phyloP scores from a whole-genome alignment of 2,329 filamentous ascomycete genomes.

The Neofusicoccum cordaticola region DNA sequence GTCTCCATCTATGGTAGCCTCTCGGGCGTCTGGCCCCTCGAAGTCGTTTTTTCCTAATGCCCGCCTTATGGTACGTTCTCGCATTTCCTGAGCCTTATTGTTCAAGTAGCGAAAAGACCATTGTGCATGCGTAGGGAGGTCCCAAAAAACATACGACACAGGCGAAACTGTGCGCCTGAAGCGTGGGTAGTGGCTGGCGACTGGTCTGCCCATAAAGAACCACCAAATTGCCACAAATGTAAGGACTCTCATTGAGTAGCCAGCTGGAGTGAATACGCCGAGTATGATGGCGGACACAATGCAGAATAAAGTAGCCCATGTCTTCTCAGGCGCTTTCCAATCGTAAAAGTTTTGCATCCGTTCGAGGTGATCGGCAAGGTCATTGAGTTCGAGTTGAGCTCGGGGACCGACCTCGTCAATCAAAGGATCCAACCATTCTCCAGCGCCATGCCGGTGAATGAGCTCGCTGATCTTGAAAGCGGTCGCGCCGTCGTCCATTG shows the following conservation, averaged over 20 bases:
- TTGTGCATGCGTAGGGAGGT: slow-evolving; percentile 37
- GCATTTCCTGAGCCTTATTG: slow-evolving; percentile 26
- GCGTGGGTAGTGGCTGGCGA: slow-evolving; percentile 34
- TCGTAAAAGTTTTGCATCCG: slow-evolving; percentile 37
- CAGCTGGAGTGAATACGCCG: slow-evolving; percentile 30
- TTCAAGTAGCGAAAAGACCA: slow-evolving; percentile 32
- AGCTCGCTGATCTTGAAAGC: slow-evolving; percentile 37
- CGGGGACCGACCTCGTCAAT: slow-evolving; percentile 36
- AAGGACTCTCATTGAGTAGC: slow-evolving; percentile 36
- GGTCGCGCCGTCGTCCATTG: slow-evolving; percentile 28
- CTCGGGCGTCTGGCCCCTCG: neutral
- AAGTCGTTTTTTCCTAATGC: neutral
- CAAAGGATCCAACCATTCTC: slow-evolving; percentile 38
- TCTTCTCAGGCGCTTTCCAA: slow-evolving; percentile 35
- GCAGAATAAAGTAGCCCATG: slow-evolving; percentile 34
- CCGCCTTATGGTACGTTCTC: slow-evolving; percentile 23
- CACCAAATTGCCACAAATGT: slow-evolving; percentile 32
- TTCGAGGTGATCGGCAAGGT: slow-evolving; percentile 39
- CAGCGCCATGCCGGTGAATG: slow-evolving; percentile 34
- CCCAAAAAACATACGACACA: slow-evolving; percentile 38
- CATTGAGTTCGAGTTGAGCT: slow-evolving; percentile 37
- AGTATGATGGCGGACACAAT: slow-evolving; percentile 32
- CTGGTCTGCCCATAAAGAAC: slow-evolving; percentile 38
- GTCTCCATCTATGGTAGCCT: neutral
- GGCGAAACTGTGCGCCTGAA: slow-evolving; percentile 37